Evolutionary conservation across 2,329 filamentous ascomycete genomes (phyloP).

Genomic region (Xylariaceae sp.): DNA sequence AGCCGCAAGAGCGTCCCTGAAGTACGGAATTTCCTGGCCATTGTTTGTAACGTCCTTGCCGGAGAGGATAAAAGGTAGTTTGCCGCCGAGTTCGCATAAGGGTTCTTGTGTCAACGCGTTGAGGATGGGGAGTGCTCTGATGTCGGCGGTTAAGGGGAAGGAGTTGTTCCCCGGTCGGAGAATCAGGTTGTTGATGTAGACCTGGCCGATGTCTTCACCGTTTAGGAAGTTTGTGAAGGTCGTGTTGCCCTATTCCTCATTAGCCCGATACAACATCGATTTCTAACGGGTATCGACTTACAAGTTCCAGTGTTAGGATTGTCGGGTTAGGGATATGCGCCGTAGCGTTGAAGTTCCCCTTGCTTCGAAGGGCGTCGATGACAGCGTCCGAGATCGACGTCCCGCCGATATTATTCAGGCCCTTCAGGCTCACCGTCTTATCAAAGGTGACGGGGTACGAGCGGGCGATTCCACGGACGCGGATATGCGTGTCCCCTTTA

Average conservation of each 20-base stretch:
- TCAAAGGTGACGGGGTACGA: constrained; percentile 50
- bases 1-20: constrained; percentile 47
- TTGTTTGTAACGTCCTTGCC: constrained; percentile 48
- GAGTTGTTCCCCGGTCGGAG: constrained; percentile 56
- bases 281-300: constrained; percentile 33
- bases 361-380: constrained; percentile 35
- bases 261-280: background rate
- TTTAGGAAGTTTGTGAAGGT: constrained; percentile 55
- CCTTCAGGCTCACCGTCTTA: constrained; percentile 48
- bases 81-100: constrained; percentile 47
- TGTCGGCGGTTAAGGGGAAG: constrained; percentile 48
- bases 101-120: constrained; percentile 36
- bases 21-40: constrained; percentile 51
- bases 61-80: constrained; percentile 50
- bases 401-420: constrained; percentile 52
- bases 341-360: constrained; percentile 57
- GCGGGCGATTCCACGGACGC: constrained; percentile 45
- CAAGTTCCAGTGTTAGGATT: constrained; percentile 58
- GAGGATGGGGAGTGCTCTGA: constrained; percentile 48
- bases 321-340: constrained; percentile 60
- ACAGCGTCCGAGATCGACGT: constrained; percentile 47
- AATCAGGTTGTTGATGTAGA: constrained; percentile 53
- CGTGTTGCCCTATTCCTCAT: constrained; percentile 49
- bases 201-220: constrained; percentile 46
- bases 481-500: constrained; percentile 47